Evolutionary conservation across 2,329 filamentous ascomycete species (phyloP), one percentile per base, ranked within the genome.

Genomic region (Pyrenochaeta sp.): DNA sequence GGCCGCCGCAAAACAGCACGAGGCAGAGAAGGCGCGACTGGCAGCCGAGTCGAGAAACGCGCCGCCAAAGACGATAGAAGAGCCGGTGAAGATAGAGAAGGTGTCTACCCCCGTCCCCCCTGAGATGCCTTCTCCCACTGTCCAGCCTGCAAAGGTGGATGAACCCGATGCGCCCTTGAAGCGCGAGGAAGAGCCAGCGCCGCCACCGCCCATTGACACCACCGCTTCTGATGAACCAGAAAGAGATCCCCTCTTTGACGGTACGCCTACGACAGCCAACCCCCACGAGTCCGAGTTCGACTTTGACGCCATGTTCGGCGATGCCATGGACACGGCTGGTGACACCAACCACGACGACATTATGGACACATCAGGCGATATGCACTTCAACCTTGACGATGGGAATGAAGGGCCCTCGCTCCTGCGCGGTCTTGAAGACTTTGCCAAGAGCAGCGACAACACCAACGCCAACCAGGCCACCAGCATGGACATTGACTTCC

Each of bases 251-350:
- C 63, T 72, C 32, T 72, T 75, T 51, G 72, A 73, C 33, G 60
- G 49, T 53, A 68, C 68, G 0, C 67, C 70, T 20, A 66, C 65
- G 23, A 64, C 65, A 36, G 63, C 63, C n/a, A 67, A 68, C 23
- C 57, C 63, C 14, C 64, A 68, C 47, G 70, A 74, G 18, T 60
- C 60, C n/a, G 74, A 77, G 30, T 75, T 78, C 51, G 77, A 78
- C 48, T 74, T 75, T 45, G 72, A 74, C 40, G 67, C 71, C 51
- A 68, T 74, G 45, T 75, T 75, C 33, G 71, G 67, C 50, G 69
- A 74, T 50, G 48, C 61, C 2, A 67, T 68, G 56, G 67, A 68
- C 51, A 66, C 64, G 1, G 45, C 61, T 7, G 64, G 48, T 36
- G 62, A 55, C 39, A 54, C 60, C 51, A 55, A 64, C 11, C 51